phyloP scores from a whole-genome alignment of 805 yeast genomes.

The Pichia occidentalis region DNA sequence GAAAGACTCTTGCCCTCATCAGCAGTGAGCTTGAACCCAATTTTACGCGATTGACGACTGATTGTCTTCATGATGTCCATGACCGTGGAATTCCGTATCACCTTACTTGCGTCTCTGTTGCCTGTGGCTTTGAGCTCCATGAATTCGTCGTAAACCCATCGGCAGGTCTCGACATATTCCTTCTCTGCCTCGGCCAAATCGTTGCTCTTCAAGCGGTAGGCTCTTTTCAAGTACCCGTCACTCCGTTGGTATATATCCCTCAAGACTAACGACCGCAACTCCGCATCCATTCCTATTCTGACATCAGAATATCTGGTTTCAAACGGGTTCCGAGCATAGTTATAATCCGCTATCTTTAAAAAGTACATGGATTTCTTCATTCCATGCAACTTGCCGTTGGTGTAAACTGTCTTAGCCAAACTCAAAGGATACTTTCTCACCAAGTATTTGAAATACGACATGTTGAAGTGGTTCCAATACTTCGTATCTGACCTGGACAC shows the following conservation, averaged over 20 bases:
- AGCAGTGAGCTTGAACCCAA: conserved; percentile 7
- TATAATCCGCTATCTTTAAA: conserved; percentile 15
- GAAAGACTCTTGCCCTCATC: background rate
- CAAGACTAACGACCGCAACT: conserved; percentile 18
- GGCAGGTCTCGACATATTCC: conserved; percentile 14
- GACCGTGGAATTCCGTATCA: conserved; percentile 11
- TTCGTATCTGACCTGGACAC: conserved; percentile 16
- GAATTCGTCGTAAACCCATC: conserved; percentile 22
- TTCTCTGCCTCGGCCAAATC: conserved; percentile 12
- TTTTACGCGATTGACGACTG: conserved; percentile 12
- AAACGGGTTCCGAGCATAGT: conserved; percentile 26
- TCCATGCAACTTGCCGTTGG: conserved; percentile 7
- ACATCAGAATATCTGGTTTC: conserved; percentile 21
- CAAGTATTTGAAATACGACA: conserved; percentile 28
- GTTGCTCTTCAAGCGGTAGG: conserved; percentile 9
- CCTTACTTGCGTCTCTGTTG: background rate
- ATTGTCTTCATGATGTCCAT: conserved; percentile 20
- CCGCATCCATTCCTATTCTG: conserved; percentile 14
- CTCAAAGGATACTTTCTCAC: conserved; percentile 21
- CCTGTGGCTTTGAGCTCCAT: conserved; percentile 13
- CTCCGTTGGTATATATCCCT: conserved; percentile 26
- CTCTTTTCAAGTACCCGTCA: conserved; percentile 16
- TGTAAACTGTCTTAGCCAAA: conserved; percentile 22
- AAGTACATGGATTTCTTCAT: conserved; percentile 9
- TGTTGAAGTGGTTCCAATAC: conserved; percentile 29